phyloP scores from a whole-genome alignment of 2,329 filamentous ascomycete species.

The Dactylonectria macrodidyma region DNA sequence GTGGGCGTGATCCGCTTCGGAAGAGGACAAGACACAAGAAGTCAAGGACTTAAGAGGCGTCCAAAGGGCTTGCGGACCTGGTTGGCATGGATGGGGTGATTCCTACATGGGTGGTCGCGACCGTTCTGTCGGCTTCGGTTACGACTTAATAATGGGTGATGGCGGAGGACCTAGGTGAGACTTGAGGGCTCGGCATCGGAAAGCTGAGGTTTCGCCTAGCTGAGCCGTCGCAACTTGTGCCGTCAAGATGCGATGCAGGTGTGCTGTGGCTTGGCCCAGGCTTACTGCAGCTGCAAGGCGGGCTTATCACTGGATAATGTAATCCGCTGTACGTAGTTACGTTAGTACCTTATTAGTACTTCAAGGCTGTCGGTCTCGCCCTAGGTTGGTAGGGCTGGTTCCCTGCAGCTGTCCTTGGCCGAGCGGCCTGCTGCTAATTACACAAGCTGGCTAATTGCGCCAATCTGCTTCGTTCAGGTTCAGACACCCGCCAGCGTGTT shows the following conservation, averaged over 20 bases:
- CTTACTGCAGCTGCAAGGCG: conserved; percentile 2
- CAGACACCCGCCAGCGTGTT: neutral
- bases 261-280: conserved; percentile 9
- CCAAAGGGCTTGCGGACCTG: conserved; percentile 22
- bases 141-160: neutral
- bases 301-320: no score
- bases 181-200: neutral
- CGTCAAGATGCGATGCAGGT: conserved; percentile 6
- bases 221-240: neutral
- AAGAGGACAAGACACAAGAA: neutral
- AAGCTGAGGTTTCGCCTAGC: neutral
- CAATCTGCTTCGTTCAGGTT: neutral
- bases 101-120: conserved; percentile 21
- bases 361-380: conserved; percentile 13
- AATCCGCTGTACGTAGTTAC: no score
- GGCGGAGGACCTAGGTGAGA: neutral
- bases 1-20: conserved; percentile 18
- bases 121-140: conserved; percentile 8
- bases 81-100: conserved; percentile 22
- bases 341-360: no score
- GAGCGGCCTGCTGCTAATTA: conserved; percentile 7
- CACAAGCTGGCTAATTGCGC: neutral
- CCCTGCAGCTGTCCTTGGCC: conserved; percentile 2
- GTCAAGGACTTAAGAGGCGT: neutral
- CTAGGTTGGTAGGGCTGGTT: conserved; percentile 10